Evolutionary conservation across 2,329 filamentous ascomycete species (phyloP), one percentile per base, ranked within the genome.

Genomic region (Aspergillus melleus): DNA sequence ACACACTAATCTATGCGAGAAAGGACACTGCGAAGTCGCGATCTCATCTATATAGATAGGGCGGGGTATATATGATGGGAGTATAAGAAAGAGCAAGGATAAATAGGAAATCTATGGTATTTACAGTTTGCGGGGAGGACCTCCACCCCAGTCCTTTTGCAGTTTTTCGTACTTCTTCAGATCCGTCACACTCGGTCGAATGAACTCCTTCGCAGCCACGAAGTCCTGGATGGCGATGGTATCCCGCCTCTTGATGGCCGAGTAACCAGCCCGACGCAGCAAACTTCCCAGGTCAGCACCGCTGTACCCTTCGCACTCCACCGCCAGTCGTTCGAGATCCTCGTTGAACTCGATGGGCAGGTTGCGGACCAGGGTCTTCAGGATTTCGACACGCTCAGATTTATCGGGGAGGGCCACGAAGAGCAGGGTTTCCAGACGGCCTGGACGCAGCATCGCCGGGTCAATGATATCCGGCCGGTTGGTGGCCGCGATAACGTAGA

Each of bases 381-480:
- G 81, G 62, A 99, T 99, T 58, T 96, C 92, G 0, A 90, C 90
- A 14, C 95, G 85, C 72, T 96, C 92, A 8, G 88, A 83, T 0
- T 88, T 81, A 26, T 87, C 88, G 0, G 95, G 95, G 0, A 98
- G 79, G 69, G 95, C 93, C 44, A 99, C 90, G 67, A 94, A 97
- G 26, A 98, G 83, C n/a, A 89, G 86, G 0, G 89, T 94, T 64
- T 93, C 94, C 1, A 99, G 83, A 26, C 95, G 88, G 0, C 95
- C 95, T 0, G 95, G 94, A 1, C 95, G 89, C 11, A 98, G 84
- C 87, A 99, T 96, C 1, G 95, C 95, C 1, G 91, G 88, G 73
- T 99, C 95, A 66, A 99, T 98, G 79, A 96, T 96, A 72, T 98
- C 94, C 0, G 94, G 94, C 0, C 95, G 83, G 75, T 99, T 99